Percentiles rank a stretch among this genome's conserved stretches.
Evolutionary conservation across 2,329 filamentous ascomycete species (phyloP).

Genomic region (Akanthomyces muscarius): DNA sequence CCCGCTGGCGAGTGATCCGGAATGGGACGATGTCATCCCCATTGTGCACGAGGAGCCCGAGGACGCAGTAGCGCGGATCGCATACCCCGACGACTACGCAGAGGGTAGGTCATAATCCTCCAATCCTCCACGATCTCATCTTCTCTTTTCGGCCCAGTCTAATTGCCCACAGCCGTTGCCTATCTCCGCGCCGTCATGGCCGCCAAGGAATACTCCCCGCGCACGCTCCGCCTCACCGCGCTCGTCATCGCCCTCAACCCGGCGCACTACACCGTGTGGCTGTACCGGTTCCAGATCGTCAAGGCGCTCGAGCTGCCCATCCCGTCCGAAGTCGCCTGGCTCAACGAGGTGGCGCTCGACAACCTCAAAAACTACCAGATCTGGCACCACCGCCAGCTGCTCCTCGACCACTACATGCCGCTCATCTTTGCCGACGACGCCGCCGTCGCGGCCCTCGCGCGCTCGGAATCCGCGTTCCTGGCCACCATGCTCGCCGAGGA

Average conservation of each 20-base stretch:
- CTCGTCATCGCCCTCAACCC: slow-evolving; percentile 91
- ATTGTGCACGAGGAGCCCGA: slow-evolving; percentile 81
- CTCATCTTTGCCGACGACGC: slow-evolving; percentile 57
- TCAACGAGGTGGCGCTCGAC: slow-evolving; percentile 75
- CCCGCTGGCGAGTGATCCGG: slow-evolving; percentile 56
- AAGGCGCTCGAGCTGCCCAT: slow-evolving; percentile 62
- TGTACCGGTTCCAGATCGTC: slow-evolving; percentile 82
- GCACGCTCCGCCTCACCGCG: slow-evolving; percentile 77
- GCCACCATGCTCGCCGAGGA: slow-evolving; percentile 77
- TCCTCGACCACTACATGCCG: slow-evolving; percentile 55
- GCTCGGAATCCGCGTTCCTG: slow-evolving; percentile 71
- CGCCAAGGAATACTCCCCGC: slow-evolving; percentile 72
- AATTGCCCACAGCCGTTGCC: slow-evolving; percentile 60
- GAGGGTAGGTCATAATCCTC: slow-evolving; percentile 53
- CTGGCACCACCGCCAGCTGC: slow-evolving; percentile 72
- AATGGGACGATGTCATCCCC: slow-evolving; percentile 80
- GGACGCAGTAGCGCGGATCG: slow-evolving; percentile 83
- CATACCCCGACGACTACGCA: slow-evolving; percentile 83
- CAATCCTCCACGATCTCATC: slow-evolving; percentile 1
- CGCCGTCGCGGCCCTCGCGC: slow-evolving; percentile 54
- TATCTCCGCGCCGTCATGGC: slow-evolving; percentile 96
- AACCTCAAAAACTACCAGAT: slow-evolving; percentile 99
- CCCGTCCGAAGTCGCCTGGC: slow-evolving; percentile 73
- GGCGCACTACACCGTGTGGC: slow-evolving; percentile 97
- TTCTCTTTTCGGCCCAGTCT: neutral